Conservation (phyloP, 208 protist genomes). For the Trypanosoma caninum region DNA sequence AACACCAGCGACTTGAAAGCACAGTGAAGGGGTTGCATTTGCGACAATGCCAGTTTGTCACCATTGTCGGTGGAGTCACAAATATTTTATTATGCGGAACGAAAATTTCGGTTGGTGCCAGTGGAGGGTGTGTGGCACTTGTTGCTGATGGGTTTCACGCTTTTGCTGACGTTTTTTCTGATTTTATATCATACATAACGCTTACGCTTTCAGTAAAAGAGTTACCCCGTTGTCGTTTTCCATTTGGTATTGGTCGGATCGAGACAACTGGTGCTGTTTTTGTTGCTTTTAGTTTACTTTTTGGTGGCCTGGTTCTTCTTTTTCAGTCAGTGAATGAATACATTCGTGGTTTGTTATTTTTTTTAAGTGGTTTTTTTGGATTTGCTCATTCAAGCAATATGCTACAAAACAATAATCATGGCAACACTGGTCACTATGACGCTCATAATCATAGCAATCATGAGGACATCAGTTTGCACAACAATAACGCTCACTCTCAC, state of each 20-base stretch:
- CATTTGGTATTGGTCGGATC: conserved; percentile 79
- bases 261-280: conserved; percentile 82
- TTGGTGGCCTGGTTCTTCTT: conserved; percentile 74
- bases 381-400: neutral
- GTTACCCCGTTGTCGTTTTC: conserved; percentile 77
- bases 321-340: conserved; percentile 59
- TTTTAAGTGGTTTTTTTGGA: neutral
- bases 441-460: conserved; percentile 16
- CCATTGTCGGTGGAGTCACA: conserved; percentile 51
- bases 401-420: too few relatives aligned
- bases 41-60: conserved; percentile 69
- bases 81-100: conserved; percentile 79
- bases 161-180: conserved; percentile 77
- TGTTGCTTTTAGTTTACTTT: conserved; percentile 69
- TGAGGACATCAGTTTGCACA: conserved; percentile 22
- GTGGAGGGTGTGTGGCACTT: conserved; percentile 80
- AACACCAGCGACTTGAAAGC: conserved; percentile 51
- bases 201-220: conserved; percentile 55
- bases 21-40: conserved; percentile 47
- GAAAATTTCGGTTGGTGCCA: conserved; percentile 67
- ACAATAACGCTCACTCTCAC: conserved; percentile 68
- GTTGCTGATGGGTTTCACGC: conserved; percentile 86
- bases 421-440: conserved; percentile 20
- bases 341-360: conserved; percentile 18
- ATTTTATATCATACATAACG: conserved; percentile 74